Evolutionary conservation across 1,284 basidiomycete species (phyloP), one percentile per base, ranked within the genome.

Genomic region (Heliocybe sulcata): DNA sequence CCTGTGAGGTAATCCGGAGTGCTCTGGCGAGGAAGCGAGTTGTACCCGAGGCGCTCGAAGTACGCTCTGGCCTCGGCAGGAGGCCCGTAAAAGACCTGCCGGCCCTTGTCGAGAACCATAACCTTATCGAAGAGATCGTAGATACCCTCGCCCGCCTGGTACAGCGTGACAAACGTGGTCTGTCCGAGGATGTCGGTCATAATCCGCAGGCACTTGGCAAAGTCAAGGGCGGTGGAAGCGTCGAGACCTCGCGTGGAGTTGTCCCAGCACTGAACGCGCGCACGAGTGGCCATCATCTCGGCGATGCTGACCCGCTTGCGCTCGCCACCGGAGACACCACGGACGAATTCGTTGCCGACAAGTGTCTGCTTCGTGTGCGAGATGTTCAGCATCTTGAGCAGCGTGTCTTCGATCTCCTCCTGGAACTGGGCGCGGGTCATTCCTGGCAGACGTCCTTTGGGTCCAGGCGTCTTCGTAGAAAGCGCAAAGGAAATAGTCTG

Each of bases 311-410:
- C 90, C 61, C 92, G 90, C 69, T 92, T 92, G 33, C 86, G 77
- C 66, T 92, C 90, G 35, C 94, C 93, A 51, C 92, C 93, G 0
- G 87, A 89, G 2, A 94, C 85, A 57, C 92, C 93, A 14, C 92
- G 84, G 1, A 94, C 84, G 59, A 87, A 89, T 57, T 87, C 87
- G 65, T 93, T 84, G 2, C 93, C 93, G 45, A 95, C 90, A 2
- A 90, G 80, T 0, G 91, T 94, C 60, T 87, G 73, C 56, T 76
- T 74, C 0, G 88, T 92, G 64, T 85, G 88, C 6, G 78, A 75
- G 60, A 95, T 87, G 62, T 92, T 91, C 56, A 94, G 82, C 76
- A 92, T 88, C 57, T 80, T 82, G 50, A 92, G 76, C 1, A 93
- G 66, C 31, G 83, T 80, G 33, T 81, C 74, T 55, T 82, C 77